Conservation (phyloP, 495 filamentous ascomycete species). For the Aspergillus saccharolyticus region DNA sequence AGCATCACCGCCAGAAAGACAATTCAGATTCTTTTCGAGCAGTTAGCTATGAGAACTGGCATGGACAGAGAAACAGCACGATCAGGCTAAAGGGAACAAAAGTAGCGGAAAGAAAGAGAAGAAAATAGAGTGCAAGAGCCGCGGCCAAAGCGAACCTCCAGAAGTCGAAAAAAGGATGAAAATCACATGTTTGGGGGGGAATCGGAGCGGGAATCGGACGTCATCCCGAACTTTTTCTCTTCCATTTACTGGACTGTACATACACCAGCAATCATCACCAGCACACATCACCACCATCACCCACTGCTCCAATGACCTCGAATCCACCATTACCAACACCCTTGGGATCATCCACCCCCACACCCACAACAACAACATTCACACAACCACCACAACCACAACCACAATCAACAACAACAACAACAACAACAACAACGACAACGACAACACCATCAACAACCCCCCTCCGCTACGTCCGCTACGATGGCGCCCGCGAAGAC, state of each 20-base stretch:
- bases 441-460: constrained; percentile 3
- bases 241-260: no score
- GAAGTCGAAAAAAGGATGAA: not conserved
- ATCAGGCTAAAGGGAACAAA: not conserved
- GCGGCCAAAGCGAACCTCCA: not conserved
- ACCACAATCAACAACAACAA: constrained; percentile 58
- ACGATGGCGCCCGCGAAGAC: constrained; percentile 71
- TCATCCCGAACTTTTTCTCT: constrained; percentile 12
- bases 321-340: constrained; percentile 4
- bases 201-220: constrained; percentile 1
- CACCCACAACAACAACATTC: not conserved
- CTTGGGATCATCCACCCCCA: not conserved
- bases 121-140: not conserved
- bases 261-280: no score
- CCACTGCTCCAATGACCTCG: not conserved
- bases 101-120: not conserved
- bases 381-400: constrained; percentile 1
- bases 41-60: not conserved
- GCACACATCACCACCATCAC: no score
- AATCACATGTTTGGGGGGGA: constrained; percentile 29
- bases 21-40: not conserved
- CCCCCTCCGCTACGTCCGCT: constrained; percentile 73
- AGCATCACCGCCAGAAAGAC: constrained; percentile 29
- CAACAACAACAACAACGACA: constrained; percentile 60
- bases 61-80: constrained; percentile 5